Conservation (phyloP, 129 eudicot species). For the Tanacetum coccineum region DNA sequence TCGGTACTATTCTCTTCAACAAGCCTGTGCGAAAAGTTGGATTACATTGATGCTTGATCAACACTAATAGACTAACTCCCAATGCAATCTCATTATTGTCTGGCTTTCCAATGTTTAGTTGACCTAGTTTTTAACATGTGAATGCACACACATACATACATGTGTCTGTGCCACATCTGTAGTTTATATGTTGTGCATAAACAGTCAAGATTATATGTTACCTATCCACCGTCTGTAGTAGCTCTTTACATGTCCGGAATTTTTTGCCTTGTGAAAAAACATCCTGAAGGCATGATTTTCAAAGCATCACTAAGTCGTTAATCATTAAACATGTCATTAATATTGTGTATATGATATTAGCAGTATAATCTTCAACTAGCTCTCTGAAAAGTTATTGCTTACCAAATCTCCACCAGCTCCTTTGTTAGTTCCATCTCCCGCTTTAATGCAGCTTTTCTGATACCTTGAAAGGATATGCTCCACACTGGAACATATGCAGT, state of each 20-base stretch:
- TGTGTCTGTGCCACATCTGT: not conserved
- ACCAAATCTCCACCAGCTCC: not conserved
- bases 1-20: conserved; percentile 26
- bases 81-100: not conserved
- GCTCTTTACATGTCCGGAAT: conserved; percentile 37
- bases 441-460: conserved; percentile 4
- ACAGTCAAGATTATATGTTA: not conserved
- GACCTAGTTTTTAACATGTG: not conserved
- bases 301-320: not conserved
- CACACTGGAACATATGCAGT: not conserved
- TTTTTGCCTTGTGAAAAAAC: conserved; percentile 15
- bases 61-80: no score
- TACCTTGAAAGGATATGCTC: conserved; percentile 3
- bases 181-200: not conserved
- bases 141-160: no score
- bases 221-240: conserved; percentile 46
- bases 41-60: not conserved
- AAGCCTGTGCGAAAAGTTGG: conserved; percentile 34
- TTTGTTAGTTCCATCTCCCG: not conserved
- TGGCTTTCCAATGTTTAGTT: not conserved
- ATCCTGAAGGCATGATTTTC: conserved; percentile 5
- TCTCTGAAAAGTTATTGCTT: not conserved
- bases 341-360: no score
- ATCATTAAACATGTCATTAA: not conserved
- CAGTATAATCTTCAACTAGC: not conserved